Percentiles rank a stretch among this genome's conserved stretches.
Evolutionary conservation across 768 basidiomycete species (phyloP).

Genomic region (Naganishia vishniacii): DNA sequence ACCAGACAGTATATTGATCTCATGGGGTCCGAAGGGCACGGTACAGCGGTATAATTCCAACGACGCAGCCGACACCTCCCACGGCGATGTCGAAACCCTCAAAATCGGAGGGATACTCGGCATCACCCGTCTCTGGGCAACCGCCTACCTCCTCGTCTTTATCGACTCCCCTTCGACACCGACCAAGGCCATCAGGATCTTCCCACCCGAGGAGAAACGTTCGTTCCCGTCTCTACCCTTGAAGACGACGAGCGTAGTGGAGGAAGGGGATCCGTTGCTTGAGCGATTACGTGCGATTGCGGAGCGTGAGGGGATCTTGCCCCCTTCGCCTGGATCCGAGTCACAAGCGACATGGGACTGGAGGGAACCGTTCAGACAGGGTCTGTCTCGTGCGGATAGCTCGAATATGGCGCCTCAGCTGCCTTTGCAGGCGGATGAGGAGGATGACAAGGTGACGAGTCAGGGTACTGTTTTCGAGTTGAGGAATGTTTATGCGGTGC

Average conservation of each 20-base stretch:
- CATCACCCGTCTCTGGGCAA: constrained; percentile 43
- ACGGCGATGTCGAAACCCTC: constrained; percentile 13
- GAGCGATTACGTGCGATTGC: constrained; percentile 17
- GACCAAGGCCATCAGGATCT: constrained; percentile 28
- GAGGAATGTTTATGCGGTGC: constrained; percentile 38
- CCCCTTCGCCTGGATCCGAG: constrained; percentile 15
- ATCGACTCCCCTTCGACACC: constrained; percentile 27
- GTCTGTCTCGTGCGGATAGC: not conserved
- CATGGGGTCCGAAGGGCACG: constrained; percentile 38
- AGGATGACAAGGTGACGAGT: not conserved
- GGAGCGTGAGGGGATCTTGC: constrained; percentile 26
- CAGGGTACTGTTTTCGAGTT: constrained; percentile 33
- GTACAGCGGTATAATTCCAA: constrained; percentile 23
- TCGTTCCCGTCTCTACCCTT: constrained; percentile 22
- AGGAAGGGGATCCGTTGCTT: constrained; percentile 16
- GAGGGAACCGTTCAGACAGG: not conserved
- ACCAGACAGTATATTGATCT: constrained; percentile 31
- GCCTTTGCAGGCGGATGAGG: not conserved
- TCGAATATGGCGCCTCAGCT: not conserved
- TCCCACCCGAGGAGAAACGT: constrained; percentile 28
- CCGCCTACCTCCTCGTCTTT: constrained; percentile 42
- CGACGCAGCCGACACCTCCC: constrained; percentile 15
- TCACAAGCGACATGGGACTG: not conserved
- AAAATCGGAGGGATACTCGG: constrained; percentile 43
- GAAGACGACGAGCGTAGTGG: constrained; percentile 11